Evolutionary conservation across 352 stramenopile genomes (phyloP), one percentile per base, ranked within the genome.

Genomic region (Globisporangium spiculum): DNA sequence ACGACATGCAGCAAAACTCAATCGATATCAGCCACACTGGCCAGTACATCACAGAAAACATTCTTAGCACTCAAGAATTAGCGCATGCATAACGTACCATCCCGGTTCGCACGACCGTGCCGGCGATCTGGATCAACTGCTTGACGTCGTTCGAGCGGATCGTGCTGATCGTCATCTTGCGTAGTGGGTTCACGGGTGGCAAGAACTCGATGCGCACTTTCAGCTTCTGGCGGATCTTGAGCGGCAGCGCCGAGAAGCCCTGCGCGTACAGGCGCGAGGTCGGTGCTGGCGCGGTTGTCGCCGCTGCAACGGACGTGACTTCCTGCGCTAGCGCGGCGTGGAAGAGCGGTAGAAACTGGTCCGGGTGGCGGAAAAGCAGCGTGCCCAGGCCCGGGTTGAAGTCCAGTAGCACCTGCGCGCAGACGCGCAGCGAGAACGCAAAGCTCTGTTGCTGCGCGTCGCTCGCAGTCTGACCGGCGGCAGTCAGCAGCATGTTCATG

Each of bases 191-290:
- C 22, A 98, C 76, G 1, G 95, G 96, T 32, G 96, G 96, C 57
- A 99, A 72, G 68, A 96, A 89, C 56, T 96, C 81, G 2, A 99
- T 81, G 68, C 97, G 93, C 24, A 98, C 89, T 63, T 97, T 90
- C 57, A 87, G 72, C 57, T 84, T 87, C 3, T 79, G 76, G 3
- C 76, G 68, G 1, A 67, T 70, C 38, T 75, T 77, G 10, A 82
- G 44, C 2, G 80, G 74, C 12, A 85, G 69, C 46, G 71, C 71
- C 56, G 67, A 32, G 32, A 59, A 69, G 20, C 59, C 55, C 22
- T 27, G 67, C 46, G 32, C 46, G 2, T 68, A 60, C 14, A 62
- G 36, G 3, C 38, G 54, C 26, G 26, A 46, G 6, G 63, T 38
- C 20, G 44, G 20, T 5, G 54, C 30, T 22, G 26, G 54, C 16